A percentile compares a stretch with the other conserved stretches of the same genome.
Evolutionary conservation across 345 rosid genomes (phyloP).

Genomic region (Syzygium oleosum): DNA sequence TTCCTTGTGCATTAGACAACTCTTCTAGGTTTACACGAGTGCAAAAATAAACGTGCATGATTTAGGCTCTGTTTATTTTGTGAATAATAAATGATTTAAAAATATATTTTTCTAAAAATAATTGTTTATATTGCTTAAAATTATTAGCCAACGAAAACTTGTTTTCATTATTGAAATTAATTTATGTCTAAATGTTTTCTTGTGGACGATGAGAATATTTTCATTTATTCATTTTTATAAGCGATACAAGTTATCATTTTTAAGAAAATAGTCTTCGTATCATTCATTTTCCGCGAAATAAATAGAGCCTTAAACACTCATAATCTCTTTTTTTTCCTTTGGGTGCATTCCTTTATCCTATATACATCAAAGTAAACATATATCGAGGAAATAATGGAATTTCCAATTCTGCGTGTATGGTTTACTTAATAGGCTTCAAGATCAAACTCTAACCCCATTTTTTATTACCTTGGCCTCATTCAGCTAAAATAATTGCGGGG

Average conservation of each 20-base stretch:
- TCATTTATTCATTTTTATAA: background rate
- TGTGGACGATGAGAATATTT: too few relatives aligned
- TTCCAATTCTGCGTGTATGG: background rate
- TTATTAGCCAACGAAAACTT: background rate
- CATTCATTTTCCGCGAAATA: background rate
- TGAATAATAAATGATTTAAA: background rate
- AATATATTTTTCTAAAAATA: background rate
- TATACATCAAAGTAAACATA: background rate
- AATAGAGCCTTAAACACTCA: background rate
- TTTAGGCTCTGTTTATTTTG: background rate
- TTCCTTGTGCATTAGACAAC: background rate
- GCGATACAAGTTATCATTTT: background rate
- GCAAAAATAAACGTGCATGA: background rate
- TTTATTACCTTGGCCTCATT: background rate
- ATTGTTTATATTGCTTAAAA: background rate
- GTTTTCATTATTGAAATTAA: background rate
- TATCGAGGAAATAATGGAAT: background rate
- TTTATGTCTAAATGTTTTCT: background rate
- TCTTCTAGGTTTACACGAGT: background rate
- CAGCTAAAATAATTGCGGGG: background rate
- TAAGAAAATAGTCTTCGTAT: accelerated
- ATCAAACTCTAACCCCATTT: background rate
- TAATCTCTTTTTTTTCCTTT: background rate
- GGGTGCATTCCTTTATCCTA: background rate
- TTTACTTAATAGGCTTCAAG: background rate